Percentiles rank a stretch among this genome's conserved stretches.
Conservation (phyloP, 805 yeast genomes). For the Zygosaccharomyces pseudorouxii region DNA sequence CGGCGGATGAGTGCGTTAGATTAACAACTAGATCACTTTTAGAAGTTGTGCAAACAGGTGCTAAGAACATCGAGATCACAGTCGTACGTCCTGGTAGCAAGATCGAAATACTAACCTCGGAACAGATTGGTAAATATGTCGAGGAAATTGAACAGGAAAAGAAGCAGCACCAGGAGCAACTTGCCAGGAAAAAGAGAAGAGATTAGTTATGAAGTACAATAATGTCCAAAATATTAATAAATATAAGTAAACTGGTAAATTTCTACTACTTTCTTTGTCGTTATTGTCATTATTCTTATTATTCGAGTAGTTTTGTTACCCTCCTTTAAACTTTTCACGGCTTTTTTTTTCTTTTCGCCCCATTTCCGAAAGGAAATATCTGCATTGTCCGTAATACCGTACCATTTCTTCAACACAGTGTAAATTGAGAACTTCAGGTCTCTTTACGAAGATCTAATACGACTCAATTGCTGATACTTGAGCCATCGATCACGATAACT, state of each 20-base stretch:
- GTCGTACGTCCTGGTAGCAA: conserved; percentile 68
- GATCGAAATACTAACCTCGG: conserved; percentile 57
- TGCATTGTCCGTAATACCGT: background rate
- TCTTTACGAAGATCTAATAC: background rate
- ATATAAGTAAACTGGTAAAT: background rate
- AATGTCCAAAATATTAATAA: background rate
- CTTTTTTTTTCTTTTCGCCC: background rate
- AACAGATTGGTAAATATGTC: conserved; percentile 69
- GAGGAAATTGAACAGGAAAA: conserved; percentile 84
- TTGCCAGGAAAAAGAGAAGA: conserved; percentile 43
- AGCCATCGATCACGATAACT: background rate
- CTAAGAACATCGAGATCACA: conserved; percentile 90
- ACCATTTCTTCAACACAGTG: background rate
- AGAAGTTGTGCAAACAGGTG: conserved; percentile 97
- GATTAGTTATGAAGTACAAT: background rate
- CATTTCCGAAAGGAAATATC: conserved; percentile 3
- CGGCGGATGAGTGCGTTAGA: conserved; percentile 66
- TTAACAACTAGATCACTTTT: conserved; percentile 81
- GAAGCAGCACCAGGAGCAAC: conserved; percentile 71
- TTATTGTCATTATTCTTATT: background rate
- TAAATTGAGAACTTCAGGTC: background rate
- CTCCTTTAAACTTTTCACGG: background rate
- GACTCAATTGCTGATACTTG: background rate
- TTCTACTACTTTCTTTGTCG: background rate
- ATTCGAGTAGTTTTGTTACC: background rate